Evolutionary conservation across 352 stramenopile species (phyloP).

Genomic region (Pythium coloratum): DNA sequence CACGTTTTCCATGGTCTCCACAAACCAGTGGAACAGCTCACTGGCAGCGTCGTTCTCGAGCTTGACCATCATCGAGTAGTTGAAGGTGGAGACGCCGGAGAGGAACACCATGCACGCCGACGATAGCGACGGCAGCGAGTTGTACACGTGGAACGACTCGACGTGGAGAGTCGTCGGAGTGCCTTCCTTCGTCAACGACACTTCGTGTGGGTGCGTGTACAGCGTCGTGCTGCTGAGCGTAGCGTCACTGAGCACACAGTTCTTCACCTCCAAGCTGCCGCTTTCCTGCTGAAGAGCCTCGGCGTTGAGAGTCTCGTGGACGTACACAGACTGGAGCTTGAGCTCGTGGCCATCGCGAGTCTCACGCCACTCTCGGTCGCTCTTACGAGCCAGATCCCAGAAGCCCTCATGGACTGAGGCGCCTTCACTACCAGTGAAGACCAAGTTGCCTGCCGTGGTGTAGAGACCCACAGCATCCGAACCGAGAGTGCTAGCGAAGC

Average conservation of each 20-base stretch:
- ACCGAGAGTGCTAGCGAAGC: constrained; percentile 18
- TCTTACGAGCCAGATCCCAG: constrained; percentile 52
- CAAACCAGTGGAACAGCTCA: constrained; percentile 53
- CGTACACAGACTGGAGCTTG: constrained; percentile 60
- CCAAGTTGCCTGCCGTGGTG: constrained; percentile 39
- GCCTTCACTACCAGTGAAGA: constrained; percentile 56
- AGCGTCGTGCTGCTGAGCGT: constrained; percentile 35
- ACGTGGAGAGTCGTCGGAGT: constrained; percentile 31
- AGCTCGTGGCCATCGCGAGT: constrained; percentile 50
- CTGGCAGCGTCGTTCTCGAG: constrained; percentile 34
- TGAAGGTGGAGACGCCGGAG: constrained; percentile 48
- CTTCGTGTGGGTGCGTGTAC: constrained; percentile 29
- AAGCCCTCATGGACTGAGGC: constrained; percentile 36
- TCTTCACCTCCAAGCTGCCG: constrained; percentile 35
- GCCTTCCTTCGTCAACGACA: constrained; percentile 16
- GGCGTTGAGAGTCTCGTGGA: constrained; percentile 56
- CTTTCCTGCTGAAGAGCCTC: constrained; percentile 26
- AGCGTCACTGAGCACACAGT: constrained; percentile 50
- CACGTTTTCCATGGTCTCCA: constrained; percentile 50
- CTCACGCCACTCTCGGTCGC: constrained; percentile 49
- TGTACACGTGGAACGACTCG: constrained; percentile 58
- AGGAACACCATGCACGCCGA: constrained; percentile 54
- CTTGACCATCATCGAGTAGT: constrained; percentile 71
- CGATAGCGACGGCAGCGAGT: constrained; percentile 50
- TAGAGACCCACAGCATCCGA: constrained; percentile 49